These are phyloP conservation scores for Euphorbia pulcherrima DNA, from an alignment of 345 rosid genomes.

Conservation along the genomic window DNA sequence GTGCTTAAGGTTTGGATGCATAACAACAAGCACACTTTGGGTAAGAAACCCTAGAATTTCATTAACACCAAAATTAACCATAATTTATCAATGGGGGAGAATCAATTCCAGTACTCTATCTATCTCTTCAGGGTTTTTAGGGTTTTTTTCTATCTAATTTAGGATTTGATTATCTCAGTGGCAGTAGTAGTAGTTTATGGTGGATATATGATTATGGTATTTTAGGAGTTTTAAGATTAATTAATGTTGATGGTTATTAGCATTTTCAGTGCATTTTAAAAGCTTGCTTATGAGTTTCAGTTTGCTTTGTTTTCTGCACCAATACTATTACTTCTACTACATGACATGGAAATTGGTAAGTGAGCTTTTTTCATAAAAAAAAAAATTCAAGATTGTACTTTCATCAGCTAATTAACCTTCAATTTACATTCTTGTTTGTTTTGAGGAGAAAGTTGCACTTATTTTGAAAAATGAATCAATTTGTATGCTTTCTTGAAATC, in stretches of 20 bases:
- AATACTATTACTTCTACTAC: not conserved
- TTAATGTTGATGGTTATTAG: conserved; percentile 20
- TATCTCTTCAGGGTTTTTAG: not conserved
- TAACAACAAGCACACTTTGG: conserved; percentile 41
- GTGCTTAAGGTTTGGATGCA: conserved; percentile 58
- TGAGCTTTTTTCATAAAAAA: conserved; percentile 14
- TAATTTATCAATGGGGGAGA: not conserved
- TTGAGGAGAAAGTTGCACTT: too few relatives aligned
- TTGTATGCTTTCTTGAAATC: not conserved
- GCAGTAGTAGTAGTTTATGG: too few relatives aligned
- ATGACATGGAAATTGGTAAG: conserved; percentile 2
- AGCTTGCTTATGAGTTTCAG: conserved; percentile 21
- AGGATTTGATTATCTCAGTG: not conserved
- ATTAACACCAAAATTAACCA: too few relatives aligned
- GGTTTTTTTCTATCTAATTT: not conserved
- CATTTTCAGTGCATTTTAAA: conserved; percentile 13
- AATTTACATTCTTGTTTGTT: not conserved
- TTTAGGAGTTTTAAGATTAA: too few relatives aligned
- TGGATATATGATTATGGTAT: too few relatives aligned
- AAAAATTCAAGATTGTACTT: not conserved
- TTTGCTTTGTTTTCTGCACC: conserved; percentile 36
- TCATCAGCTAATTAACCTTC: not conserved
- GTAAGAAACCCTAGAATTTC: conserved; percentile 25
- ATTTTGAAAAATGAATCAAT: too few relatives aligned
- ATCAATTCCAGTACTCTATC: not conserved